phyloP scores from a whole-genome alignment of 2,329 filamentous ascomycete species.

The Diaporthe sp. region DNA sequence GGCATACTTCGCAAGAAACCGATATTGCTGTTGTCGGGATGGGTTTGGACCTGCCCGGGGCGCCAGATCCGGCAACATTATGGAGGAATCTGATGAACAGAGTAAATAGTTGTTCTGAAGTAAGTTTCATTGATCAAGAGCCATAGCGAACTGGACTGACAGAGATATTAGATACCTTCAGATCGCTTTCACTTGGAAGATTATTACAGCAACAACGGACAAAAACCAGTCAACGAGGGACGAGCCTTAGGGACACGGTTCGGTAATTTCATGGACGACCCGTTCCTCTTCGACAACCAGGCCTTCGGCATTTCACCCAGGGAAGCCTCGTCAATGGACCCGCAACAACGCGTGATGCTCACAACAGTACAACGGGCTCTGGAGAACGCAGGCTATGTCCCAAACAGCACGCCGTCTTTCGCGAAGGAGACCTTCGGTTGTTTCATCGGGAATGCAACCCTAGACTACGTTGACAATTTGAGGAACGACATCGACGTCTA shows the following conservation, averaged over 20 bases:
- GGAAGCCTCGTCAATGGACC: conserved; percentile 56
- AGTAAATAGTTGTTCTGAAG: conserved; percentile 13
- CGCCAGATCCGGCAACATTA: neutral
- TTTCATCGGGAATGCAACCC: conserved; percentile 2
- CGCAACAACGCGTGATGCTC: conserved; percentile 55
- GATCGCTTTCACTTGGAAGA: neutral
- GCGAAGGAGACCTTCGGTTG: neutral
- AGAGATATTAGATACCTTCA: neutral
- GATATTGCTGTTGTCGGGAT: neutral
- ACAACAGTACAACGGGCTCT: conserved; percentile 58
- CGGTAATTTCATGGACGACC: conserved; percentile 15
- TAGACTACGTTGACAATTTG: conserved; percentile 5
- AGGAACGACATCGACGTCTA: conserved; percentile 51
- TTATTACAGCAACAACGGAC: neutral
- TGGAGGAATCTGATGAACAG: neutral
- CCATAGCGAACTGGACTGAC: neutral
- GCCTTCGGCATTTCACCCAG: conserved; percentile 41
- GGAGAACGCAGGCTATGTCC: conserved; percentile 46
- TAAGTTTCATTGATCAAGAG: neutral
- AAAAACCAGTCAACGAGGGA: neutral
- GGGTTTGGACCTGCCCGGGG: neutral
- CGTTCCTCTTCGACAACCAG: neutral
- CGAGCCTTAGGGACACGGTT: neutral
- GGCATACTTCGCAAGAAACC: neutral
- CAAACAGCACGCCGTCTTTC: neutral